phyloP scores from a whole-genome alignment of 164 flowering plant genomes.

The Brasenia schreberi region DNA sequence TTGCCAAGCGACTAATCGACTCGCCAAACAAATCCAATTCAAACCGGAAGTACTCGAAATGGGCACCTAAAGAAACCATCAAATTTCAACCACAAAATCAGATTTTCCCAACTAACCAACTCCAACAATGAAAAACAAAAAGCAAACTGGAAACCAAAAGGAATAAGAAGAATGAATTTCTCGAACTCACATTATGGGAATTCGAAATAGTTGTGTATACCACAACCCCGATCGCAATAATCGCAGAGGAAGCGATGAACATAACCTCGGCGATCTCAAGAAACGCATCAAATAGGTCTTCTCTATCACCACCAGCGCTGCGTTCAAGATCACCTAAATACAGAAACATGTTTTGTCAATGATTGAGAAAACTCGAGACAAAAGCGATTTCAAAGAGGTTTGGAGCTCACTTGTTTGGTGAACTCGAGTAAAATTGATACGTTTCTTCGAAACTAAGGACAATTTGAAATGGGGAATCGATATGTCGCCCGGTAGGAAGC shows the following conservation, averaged over 20 bases:
- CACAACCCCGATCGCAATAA: constrained; percentile 24
- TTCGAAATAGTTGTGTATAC: neutral
- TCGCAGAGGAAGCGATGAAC: constrained; percentile 38
- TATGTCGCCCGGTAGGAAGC: neutral
- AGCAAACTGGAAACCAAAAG: too few species aligned
- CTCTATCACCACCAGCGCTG: constrained; percentile 4
- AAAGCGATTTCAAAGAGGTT: neutral
- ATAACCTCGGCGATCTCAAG: constrained; percentile 42
- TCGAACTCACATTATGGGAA: constrained; percentile 24
- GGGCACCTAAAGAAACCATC: neutral
- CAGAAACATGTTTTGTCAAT: neutral
- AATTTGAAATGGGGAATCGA: neutral
- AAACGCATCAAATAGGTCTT: constrained; percentile 24
- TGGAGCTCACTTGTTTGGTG: neutral
- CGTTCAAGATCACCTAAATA: constrained; percentile 3
- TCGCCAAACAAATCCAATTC: constrained; percentile 19
- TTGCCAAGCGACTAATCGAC: constrained; percentile 33
- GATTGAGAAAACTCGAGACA: neutral
- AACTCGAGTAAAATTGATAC: neutral
- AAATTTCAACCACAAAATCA: neutral
- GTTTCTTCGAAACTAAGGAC: neutral
- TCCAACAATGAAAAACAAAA: neutral
- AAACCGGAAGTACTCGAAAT: constrained; percentile 17
- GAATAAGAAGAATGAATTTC: neutral
- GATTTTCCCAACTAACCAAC: neutral